Evolutionary conservation across 441 rosid species (phyloP).

Genomic region (Omphalea diandra): DNA sequence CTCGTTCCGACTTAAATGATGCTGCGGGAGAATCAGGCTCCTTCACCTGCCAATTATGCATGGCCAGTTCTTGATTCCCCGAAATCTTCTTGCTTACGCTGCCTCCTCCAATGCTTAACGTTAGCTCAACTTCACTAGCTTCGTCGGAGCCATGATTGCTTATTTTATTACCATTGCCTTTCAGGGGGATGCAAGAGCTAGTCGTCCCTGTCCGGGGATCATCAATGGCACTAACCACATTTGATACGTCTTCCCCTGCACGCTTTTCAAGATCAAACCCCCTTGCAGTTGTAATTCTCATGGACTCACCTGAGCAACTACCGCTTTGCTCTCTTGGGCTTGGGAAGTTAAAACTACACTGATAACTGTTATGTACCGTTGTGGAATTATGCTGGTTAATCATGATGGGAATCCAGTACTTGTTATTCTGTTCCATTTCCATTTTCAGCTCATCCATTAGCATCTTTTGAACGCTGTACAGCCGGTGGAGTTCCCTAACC

Average conservation of each 20-base stretch:
- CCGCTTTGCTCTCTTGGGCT: constrained; percentile 50
- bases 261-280: constrained; percentile 46
- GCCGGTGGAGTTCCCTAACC: constrained; percentile 80
- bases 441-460: constrained; percentile 59
- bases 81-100: constrained; percentile 25
- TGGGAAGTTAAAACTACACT: constrained; percentile 20
- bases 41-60: not conserved
- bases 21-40: constrained; percentile 29
- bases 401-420: too few species aligned
- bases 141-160: constrained; percentile 33
- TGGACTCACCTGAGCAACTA: constrained; percentile 43
- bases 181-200: constrained; percentile 22
- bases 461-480: constrained; percentile 61
- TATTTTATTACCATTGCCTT: constrained; percentile 13
- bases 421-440: constrained; percentile 36
- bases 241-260: constrained; percentile 38
- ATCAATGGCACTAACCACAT: too few species aligned
- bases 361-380: constrained; percentile 20
- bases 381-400: too few species aligned
- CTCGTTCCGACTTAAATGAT: constrained; percentile 32
- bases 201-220: too few species aligned
- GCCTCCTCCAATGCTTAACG: constrained; percentile 66
- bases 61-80: constrained; percentile 16
- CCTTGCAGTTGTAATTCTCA: constrained; percentile 20
- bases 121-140: constrained; percentile 62